Conservation (phyloP, 352 stramenopile species). For the Phytophthora idaei region DNA sequence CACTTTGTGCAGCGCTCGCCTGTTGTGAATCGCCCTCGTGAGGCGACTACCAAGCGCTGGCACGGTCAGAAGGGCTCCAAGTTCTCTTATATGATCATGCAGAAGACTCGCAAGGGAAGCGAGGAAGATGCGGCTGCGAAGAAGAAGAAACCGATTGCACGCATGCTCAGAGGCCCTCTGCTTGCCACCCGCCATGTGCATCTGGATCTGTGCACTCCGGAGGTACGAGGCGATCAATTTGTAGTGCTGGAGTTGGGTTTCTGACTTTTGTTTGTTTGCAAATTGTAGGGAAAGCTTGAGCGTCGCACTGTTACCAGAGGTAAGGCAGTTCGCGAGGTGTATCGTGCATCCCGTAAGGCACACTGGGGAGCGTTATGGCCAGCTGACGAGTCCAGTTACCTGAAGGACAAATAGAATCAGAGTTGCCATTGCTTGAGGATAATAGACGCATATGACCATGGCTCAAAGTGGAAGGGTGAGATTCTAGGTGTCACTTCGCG, state of each 20-base stretch:
- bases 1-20: conserved; percentile 88
- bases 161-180: conserved; percentile 73
- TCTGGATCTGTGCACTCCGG: conserved; percentile 82
- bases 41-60: conserved; percentile 81
- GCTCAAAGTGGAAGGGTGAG: neutral
- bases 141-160: conserved; percentile 44
- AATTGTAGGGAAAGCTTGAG: conserved; percentile 69
- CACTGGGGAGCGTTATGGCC: conserved; percentile 85
- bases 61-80: conserved; percentile 86
- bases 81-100: conserved; percentile 85
- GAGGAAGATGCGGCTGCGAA: conserved; percentile 28
- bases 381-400: conserved; percentile 67
- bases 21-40: conserved; percentile 70
- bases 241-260: conserved; percentile 2
- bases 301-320: conserved; percentile 78
- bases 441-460: conserved; percentile 26
- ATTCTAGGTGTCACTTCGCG: no score
- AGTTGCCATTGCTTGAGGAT: conserved; percentile 2
- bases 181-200: conserved; percentile 80
- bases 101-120: conserved; percentile 56
- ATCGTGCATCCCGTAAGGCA: conserved; percentile 81
- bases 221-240: conserved; percentile 36
- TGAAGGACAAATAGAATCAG: conserved; percentile 43
- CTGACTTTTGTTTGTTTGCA: conserved; percentile 16
- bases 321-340: conserved; percentile 78